Evolutionary conservation across 805 yeast genomes (phyloP).

Genomic region (Kodamaea restingae): DNA sequence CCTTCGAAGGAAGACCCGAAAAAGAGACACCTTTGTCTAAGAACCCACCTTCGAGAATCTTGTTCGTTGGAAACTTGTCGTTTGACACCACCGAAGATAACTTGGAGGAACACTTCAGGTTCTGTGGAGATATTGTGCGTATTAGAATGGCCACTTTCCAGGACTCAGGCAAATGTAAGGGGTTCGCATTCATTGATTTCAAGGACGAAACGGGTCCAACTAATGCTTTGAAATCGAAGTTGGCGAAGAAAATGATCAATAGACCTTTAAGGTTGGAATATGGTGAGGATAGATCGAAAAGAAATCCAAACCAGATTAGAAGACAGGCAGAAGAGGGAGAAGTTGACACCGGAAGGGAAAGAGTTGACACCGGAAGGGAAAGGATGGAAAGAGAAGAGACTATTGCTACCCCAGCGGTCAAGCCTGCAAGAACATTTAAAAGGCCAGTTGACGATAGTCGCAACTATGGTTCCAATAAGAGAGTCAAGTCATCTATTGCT

Average conservation of each 20-base stretch:
- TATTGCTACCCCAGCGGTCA: constrained; percentile 18
- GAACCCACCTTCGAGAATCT: constrained; percentile 83
- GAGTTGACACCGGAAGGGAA: constrained; percentile 10
- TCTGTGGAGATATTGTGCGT: constrained; percentile 80
- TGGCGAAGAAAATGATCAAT: constrained; percentile 62
- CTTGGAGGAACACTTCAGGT: constrained; percentile 77
- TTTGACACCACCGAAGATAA: constrained; percentile 85
- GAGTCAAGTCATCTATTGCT: constrained; percentile 77
- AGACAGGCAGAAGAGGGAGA: constrained; percentile 20
- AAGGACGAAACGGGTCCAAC: constrained; percentile 77
- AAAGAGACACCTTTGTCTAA: constrained; percentile 46
- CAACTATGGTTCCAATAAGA: constrained; percentile 32
- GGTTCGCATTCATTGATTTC: constrained; percentile 91
- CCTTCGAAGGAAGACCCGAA: constrained; percentile 85
- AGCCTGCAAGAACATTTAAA: constrained; percentile 12
- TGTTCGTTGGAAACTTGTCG: constrained; percentile 90
- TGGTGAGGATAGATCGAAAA: constrained; percentile 91
- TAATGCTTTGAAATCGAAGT: constrained; percentile 69
- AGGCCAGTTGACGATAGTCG: constrained; percentile 13
- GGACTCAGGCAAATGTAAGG: constrained; percentile 94
- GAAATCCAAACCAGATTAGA: constrained; percentile 46
- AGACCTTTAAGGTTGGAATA: constrained; percentile 81
- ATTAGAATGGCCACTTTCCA: constrained; percentile 98
- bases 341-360: constrained; percentile 10
- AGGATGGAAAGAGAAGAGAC: constrained; percentile 15